Conservation (phyloP, 108 stramenopile species). For the Cyclotella choctawhatcheeana region DNA sequence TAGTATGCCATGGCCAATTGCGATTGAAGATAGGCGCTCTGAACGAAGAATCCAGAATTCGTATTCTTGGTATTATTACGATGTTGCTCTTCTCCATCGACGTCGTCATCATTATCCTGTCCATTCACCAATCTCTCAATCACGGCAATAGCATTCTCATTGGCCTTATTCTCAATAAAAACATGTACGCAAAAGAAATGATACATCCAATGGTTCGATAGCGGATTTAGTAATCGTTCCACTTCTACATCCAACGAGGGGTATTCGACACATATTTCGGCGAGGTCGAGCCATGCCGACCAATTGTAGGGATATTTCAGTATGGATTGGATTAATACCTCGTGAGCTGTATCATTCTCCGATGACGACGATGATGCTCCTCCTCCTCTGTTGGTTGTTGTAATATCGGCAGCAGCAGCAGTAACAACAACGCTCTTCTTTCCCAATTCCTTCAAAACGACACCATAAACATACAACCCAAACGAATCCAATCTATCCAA, state of each 20-base stretch:
- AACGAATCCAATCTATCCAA: constrained; percentile 78
- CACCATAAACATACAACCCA: constrained; percentile 92
- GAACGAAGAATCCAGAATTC: constrained; percentile 60
- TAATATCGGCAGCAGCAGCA: too few species aligned
- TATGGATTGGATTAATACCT: constrained; percentile 75
- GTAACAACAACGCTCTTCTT: too few species aligned
- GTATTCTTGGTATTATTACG: neutral
- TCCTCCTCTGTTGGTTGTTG: too few species aligned
- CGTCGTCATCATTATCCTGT: constrained; percentile 6
- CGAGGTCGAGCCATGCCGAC: constrained; percentile 97
- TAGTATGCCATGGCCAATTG: constrained; percentile 89
- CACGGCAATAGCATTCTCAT: constrained; percentile 73
- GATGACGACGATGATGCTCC: constrained; percentile 17
- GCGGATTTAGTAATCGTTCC: constrained; percentile 58
- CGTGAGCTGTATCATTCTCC: constrained; percentile 64
- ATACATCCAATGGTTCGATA: constrained; percentile 81
- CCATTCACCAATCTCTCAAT: constrained; percentile 75
- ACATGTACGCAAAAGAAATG: constrained; percentile 92
- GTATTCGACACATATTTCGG: constrained; percentile 67
- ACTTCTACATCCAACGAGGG: constrained; percentile 65
- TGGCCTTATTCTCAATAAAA: constrained; percentile 86
- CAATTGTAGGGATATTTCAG: constrained; percentile 90
- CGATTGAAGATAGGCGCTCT: constrained; percentile 75
- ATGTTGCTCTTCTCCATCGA: neutral
- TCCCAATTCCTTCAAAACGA: constrained; percentile 63